Evolutionary conservation across 163 green algal species (phyloP), one percentile per base, ranked within the genome.

Genomic region (Scenedesmus sp.): DNA sequence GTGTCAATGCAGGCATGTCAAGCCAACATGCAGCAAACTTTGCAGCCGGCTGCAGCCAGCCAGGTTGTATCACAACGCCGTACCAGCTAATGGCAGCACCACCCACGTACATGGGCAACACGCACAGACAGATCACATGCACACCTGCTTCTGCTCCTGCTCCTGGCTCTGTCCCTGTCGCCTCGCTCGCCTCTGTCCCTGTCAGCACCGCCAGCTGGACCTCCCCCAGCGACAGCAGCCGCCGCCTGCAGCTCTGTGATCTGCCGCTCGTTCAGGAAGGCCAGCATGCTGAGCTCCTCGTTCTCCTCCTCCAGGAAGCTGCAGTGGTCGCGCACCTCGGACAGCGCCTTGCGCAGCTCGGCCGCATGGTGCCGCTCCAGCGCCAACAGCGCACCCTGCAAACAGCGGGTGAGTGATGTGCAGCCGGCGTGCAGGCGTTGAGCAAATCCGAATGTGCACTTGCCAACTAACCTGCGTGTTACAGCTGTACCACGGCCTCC

Each of bases 201-300:
- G 30, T 40, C 78, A 33, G 42, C 44, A 42, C 16, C 30, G 24
- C 2, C 49, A 78, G 49, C 85, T 40, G 43, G 44, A 76, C 30
- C 73, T 13, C 35, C n/a, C 2, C 33, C 85, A 70, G 30, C 49
- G 65, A 49, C 85, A 85, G 49, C 85, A 72, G 82, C 76, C 26
- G 87, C 78, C n/a, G 68, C 87, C 22, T 76, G 73, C 46, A 86
- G 15, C 76, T 87, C 56, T 7, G 37, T 6, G 4, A 91, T 87
- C 78, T 91, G 87, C 7, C 79, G 73, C n/a, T 70, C 40, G 30
- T 87, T 56, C 9, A 91, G 42, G 56, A 86, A 87, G 2, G 43
- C 4, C 40, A 86, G 42, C 87, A 91, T 91, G 78, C 83, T 81
- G 42, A 91, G 87, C 53, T 91, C 78, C 56, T 87, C 87, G 43